These are phyloP conservation scores for Termitomyces titanicus DNA, from an alignment of 768 basidiomycete species.

Conservation along the genomic window DNA sequence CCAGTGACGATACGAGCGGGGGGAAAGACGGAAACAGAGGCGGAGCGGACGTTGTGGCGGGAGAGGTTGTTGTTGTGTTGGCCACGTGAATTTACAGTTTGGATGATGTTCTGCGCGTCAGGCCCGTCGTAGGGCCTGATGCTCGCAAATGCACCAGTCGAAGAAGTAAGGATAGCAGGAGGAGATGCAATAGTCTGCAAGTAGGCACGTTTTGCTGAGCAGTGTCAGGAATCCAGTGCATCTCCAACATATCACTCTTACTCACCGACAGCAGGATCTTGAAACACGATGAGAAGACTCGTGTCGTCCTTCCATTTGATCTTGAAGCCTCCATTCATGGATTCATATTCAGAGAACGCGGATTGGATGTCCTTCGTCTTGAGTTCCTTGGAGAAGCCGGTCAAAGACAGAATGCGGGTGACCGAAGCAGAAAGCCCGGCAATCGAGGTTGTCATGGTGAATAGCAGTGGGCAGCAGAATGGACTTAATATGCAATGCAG, in stretches of 20 bases:
- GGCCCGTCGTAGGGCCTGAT: conserved; percentile 94
- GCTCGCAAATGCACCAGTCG: conserved; percentile 47
- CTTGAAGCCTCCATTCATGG: conserved; percentile 87
- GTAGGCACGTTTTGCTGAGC: conserved; percentile 90
- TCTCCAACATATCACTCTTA: conserved; percentile 13
- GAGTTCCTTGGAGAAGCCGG: conserved; percentile 92
- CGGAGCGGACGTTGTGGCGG: conserved; percentile 68
- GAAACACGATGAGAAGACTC: conserved; percentile 91
- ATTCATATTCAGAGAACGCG: conserved; percentile 89
- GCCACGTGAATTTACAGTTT: conserved; percentile 74
- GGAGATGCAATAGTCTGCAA: conserved; percentile 84
- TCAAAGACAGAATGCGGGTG: conserved; percentile 89
- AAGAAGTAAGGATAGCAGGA: conserved; percentile 63
- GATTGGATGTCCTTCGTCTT: conserved; percentile 96
- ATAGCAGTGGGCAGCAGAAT: conserved; percentile 15
- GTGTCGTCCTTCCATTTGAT: conserved; percentile 99
- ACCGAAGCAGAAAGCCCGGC: conserved; percentile 90
- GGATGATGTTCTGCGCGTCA: conserved; percentile 85
- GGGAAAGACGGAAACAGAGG: conserved; percentile 62
- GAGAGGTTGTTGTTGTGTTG: conserved; percentile 59
- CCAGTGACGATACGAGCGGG: conserved; percentile 44
- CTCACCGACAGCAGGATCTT: conserved; percentile 87
- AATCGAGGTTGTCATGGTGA: conserved; percentile 64
- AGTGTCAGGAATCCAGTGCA: conserved; percentile 8
- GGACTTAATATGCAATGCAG: conserved; percentile 16